Base-by-base conservation (phyloP, 768 basidiomycete genomes). In the Chalciporus piperatus region DNA sequence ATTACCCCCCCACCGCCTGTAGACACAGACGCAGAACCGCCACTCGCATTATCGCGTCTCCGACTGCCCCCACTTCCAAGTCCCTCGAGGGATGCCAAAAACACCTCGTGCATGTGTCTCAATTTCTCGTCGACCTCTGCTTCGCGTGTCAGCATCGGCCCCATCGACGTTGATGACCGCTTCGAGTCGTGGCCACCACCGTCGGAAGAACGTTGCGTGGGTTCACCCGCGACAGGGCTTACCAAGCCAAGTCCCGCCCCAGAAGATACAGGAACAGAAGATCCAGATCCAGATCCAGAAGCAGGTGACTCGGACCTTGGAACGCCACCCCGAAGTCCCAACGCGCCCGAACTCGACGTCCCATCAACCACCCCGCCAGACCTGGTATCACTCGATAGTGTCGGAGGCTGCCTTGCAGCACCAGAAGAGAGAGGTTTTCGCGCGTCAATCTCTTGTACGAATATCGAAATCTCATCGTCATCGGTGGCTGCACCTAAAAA, bases 391-490 rank as follows among this genome's bases (percentile, higher is more conserved):
- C 51, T 28, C 1, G 52, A 30, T 1, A 11, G 22, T 10, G 56
- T 41, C 16, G 41, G 25, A 7, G 60, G 52, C 30, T 50, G 58
- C 30, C 63, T 53, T 22, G 60, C 57, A 22, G 48, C 50, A n/a
- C 43, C 58, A 6, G 51, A 61, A 32, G 60, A 58, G 8, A 91
- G 71, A 3, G 88, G 87, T 60, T 82, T 84, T 22, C 85, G 76
- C 22, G 79, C 71, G 58, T 88, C 88, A 45, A 89, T 88, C 42
- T 89, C 85, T 60, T 85, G 83, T 38, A 91, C 84, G 59, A 90
- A 91, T 12, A 78, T 73, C 5, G 87, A 88, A 25, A 91, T 82
- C 45, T 89, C 89, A 57, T 89, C 87, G 58, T 90, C 85, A 55
- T 90, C 85, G 6, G 80, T 79, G 41, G 72, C 70, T 1, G 72